Percentiles rank a stretch among this genome's conserved stretches.
Conservation (phyloP, 768 basidiomycete species). For the Kockovaella imperatae region DNA sequence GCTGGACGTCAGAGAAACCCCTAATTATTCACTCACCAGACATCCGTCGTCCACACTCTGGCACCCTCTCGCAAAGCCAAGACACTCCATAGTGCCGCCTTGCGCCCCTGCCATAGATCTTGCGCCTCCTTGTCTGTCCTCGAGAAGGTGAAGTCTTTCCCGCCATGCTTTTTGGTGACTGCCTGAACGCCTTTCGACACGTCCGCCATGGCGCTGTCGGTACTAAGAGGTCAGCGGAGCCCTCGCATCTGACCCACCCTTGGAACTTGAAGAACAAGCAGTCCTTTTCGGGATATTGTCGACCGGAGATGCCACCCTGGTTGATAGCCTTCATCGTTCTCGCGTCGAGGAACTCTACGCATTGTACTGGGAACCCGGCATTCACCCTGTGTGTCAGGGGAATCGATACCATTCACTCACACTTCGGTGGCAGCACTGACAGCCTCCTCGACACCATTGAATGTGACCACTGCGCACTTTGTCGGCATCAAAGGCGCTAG, state of each 20-base stretch:
- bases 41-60: slow-evolving; percentile 79
- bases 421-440: slow-evolving; percentile 76
- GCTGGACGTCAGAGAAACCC: slow-evolving; percentile 16
- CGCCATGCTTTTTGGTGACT: slow-evolving; percentile 62
- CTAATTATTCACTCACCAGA: slow-evolving; percentile 63
- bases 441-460: slow-evolving; percentile 68
- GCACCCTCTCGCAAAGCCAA: slow-evolving; percentile 58
- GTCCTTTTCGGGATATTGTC: slow-evolving; percentile 61
- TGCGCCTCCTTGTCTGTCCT: slow-evolving; percentile 66
- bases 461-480: slow-evolving; percentile 79
- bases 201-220: slow-evolving; percentile 51
- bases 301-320: slow-evolving; percentile 54
- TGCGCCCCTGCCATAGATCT: slow-evolving; percentile 74
- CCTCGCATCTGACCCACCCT: slow-evolving; percentile 46
- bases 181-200: slow-evolving; percentile 56
- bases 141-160: slow-evolving; percentile 64
- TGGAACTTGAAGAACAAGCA: slow-evolving; percentile 89
- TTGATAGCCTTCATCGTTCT: slow-evolving; percentile 69
- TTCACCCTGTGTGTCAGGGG: slow-evolving; percentile 49
- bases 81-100: slow-evolving; percentile 69
- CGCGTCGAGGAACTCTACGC: slow-evolving; percentile 78
- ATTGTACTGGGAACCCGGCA: slow-evolving; percentile 70
- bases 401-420: slow-evolving; percentile 10
- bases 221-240: slow-evolving; percentile 25
- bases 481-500: slow-evolving; percentile 74